phyloP scores from a whole-genome alignment of 202 grass and related monocot genomes.

The Schoenoplectus tabernaemontani region DNA sequence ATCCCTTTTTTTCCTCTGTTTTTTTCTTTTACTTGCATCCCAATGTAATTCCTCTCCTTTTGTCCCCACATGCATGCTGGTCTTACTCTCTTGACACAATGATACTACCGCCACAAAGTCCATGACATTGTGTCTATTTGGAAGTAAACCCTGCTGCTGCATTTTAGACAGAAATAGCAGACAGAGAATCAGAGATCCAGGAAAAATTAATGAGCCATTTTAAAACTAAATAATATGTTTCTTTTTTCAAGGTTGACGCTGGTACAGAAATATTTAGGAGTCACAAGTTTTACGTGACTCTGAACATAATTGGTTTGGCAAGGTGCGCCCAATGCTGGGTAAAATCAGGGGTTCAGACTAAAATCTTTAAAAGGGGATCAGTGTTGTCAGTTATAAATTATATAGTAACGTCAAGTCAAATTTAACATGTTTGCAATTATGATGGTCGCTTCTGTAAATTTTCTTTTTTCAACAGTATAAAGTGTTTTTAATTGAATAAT shows the following conservation, averaged over 20 bases:
- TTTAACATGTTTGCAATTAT: not conserved
- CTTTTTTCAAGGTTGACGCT: not conserved
- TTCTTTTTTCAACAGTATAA: not conserved
- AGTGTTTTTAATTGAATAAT: not conserved
- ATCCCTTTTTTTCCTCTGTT: not conserved
- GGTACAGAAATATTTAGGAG: not conserved
- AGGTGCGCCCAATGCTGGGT: not conserved
- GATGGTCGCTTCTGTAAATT: not conserved
- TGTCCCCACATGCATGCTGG: slow-evolving; percentile 33
- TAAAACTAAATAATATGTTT: not conserved
- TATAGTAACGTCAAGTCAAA: not conserved
- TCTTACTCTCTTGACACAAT: not conserved
- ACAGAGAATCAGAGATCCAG: not conserved
- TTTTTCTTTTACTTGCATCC: slow-evolving; percentile 16
- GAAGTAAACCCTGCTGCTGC: not conserved
- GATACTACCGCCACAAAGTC: not conserved
- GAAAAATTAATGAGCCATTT: not conserved
- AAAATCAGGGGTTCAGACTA: not conserved
- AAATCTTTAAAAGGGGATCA: not conserved
- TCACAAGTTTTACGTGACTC: not conserved
- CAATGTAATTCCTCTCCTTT: slow-evolving; percentile 34
- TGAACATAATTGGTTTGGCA: not conserved
- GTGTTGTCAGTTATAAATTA: not conserved
- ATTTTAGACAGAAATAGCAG: not conserved
- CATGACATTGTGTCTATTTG: not conserved